These are phyloP conservation scores for Cardamine occulta DNA, from an alignment of 345 rosid genomes.

Conservation along the genomic window DNA sequence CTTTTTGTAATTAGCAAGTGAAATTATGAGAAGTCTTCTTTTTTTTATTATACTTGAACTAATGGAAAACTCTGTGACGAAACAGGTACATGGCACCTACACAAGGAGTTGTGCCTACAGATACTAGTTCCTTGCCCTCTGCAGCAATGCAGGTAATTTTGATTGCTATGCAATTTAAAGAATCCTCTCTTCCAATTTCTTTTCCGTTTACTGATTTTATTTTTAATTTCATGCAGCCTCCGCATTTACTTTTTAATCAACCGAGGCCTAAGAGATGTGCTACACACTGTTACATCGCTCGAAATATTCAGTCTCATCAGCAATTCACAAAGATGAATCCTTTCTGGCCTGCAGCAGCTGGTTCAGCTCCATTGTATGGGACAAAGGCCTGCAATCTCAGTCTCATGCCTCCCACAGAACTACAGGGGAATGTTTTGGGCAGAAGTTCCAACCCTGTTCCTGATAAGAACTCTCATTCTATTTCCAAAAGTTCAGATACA, in stretches of 20 bases:
- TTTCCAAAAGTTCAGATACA: constrained; percentile 60
- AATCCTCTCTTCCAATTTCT: not conserved
- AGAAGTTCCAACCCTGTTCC: constrained; percentile 55
- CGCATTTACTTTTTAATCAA: constrained; percentile 71
- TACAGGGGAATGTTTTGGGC: constrained; percentile 58
- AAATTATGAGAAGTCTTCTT: not conserved
- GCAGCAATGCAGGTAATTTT: constrained; percentile 77
- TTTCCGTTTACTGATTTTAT: not conserved
- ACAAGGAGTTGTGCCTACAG: constrained; percentile 89
- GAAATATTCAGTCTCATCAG: constrained; percentile 72
- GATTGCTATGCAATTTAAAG: not conserved
- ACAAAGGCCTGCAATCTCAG: constrained; percentile 76
- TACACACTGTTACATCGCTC: constrained; percentile 91
- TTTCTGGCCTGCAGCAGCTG: constrained; percentile 88
- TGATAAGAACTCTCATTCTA: constrained; percentile 64
- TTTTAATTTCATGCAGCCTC: constrained; percentile 59
- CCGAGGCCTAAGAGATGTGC: constrained; percentile 92
- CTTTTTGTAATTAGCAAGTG: not conserved
- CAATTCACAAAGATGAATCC: constrained; percentile 82
- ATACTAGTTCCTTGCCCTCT: constrained; percentile 66
- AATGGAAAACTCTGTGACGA: constrained; percentile 38
- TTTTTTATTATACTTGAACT: not conserved
- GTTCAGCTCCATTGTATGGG: constrained; percentile 77
- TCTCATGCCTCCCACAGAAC: constrained; percentile 73
- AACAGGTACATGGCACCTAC: constrained; percentile 84